phyloP scores from a whole-genome alignment of 345 rosid species.

The Abelmoschus esculentus region DNA sequence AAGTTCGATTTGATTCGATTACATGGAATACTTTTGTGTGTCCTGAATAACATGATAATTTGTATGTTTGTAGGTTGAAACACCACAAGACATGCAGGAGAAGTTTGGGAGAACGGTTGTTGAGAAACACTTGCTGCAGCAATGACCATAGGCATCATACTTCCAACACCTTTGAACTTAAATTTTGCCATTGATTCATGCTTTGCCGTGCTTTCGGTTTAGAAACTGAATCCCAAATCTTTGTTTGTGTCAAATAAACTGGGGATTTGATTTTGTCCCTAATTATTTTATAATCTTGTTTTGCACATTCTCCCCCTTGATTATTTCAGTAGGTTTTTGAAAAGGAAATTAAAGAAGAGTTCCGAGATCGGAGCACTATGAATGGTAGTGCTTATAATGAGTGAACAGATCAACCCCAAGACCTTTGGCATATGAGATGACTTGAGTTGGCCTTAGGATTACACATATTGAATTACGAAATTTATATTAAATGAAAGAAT shows the following conservation, averaged over 20 bases:
- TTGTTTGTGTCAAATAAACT: not conserved
- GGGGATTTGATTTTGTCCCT: not conserved
- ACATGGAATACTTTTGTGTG: not conserved
- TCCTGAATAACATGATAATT: not conserved
- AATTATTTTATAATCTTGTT: not conserved
- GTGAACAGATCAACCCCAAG: no score
- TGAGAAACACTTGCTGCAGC: slow-evolving; percentile 64
- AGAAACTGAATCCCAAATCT: not conserved
- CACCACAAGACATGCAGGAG: slow-evolving; percentile 87
- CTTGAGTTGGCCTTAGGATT: no score
- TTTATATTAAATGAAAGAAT: no score
- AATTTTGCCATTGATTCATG: not conserved
- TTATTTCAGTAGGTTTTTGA: not conserved
- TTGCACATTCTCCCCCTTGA: not conserved
- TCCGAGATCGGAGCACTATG: no score
- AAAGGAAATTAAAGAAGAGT: no score
- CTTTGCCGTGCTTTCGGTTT: not conserved
- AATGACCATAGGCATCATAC: not conserved
- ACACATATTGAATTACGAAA: no score
- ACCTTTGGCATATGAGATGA: no score
- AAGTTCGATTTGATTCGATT: not conserved
- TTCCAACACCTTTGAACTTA: not conserved
- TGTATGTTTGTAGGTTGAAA: slow-evolving; percentile 55
- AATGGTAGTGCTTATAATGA: no score
- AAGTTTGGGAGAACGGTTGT: slow-evolving; percentile 92